Base-by-base conservation (phyloP, 768 basidiomycete species). In the Amanita pseudoporphyria region DNA sequence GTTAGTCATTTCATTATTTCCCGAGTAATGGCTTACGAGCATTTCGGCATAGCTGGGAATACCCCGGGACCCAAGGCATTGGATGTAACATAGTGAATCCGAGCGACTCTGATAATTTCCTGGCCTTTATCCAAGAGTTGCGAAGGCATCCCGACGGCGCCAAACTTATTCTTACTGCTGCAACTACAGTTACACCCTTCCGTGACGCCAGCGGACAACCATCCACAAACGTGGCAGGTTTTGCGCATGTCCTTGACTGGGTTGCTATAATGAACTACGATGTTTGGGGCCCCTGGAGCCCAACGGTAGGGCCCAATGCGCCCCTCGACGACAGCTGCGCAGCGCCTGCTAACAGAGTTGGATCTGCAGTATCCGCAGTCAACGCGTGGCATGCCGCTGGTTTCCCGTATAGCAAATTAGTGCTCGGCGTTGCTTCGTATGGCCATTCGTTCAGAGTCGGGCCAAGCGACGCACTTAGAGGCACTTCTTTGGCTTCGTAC, bases 281-380 rank as follows among this genome's bases (percentile, higher is more conserved):
- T 52, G 60, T 86, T 40, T 82, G 71, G 66, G 81, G 82, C 24
- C 64, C 75, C 5, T 85, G 80, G 77, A 79, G 74, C 62, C 62
- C 70, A 57, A 62, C 79, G 49, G 71, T 81, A 39, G 94, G 93
- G 1, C 85, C 94, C 9, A 95, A 94, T 63, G 82, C 93, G 3
- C 92, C 94, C 6, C 75, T 96, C n/a, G 69, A 82, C 38, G 82
- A 95, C 64, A 72, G 76, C 1, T 97, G 94, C 60, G 78, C 81
- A 1, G 57, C 78, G 30, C 62, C 77, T 7, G 60, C 64, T 6
- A 71, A 78, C 49, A 82, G 82, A 51, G 68, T 71, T 21, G 90
- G 88, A 4, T 94, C 89, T 49, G 92, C 87, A 9, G 70, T 73
- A 5, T 79, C 80, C 21, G 85, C 87, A 4, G 75, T 96, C 32